phyloP scores from a whole-genome alignment of 208 protist genomes.

The Balamuthia mandrillaris region DNA sequence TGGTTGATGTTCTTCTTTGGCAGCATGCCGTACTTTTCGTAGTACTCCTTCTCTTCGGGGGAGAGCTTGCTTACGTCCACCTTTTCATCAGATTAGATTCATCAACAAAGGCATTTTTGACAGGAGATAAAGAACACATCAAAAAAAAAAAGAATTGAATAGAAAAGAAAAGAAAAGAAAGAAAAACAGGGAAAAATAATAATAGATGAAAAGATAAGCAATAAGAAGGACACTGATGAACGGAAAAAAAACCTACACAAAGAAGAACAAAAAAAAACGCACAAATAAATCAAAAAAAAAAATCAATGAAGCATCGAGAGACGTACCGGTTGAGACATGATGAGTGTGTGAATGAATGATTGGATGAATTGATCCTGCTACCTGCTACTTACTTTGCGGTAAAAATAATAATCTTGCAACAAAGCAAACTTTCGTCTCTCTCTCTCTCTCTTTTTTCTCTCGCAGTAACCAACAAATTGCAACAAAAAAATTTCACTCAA shows the following conservation, averaged over 20 bases:
- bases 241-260: neutral
- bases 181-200: neutral
- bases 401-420: too few species aligned
- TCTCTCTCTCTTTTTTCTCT: too few species aligned
- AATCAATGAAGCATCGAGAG: neutral
- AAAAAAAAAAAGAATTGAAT: neutral
- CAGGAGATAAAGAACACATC: neutral
- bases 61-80: conserved; percentile 29
- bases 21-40: conserved; percentile 20
- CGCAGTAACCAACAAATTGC: too few species aligned
- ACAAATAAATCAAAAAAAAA: conserved; percentile 15
- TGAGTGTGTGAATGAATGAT: too few species aligned
- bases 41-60: conserved; percentile 4
- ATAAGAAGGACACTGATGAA: neutral
- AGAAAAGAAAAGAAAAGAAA: neutral
- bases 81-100: too few species aligned
- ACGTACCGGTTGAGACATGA: neutral
- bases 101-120: neutral
- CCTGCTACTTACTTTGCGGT: too few species aligned
- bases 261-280: neutral
- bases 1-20: neutral
- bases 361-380: too few species aligned
- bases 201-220: neutral
- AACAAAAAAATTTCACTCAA: too few species aligned
- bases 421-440: too few species aligned